Conservation (phyloP, 2,329 filamentous ascomycete genomes). For the Fusarium papillatum region DNA sequence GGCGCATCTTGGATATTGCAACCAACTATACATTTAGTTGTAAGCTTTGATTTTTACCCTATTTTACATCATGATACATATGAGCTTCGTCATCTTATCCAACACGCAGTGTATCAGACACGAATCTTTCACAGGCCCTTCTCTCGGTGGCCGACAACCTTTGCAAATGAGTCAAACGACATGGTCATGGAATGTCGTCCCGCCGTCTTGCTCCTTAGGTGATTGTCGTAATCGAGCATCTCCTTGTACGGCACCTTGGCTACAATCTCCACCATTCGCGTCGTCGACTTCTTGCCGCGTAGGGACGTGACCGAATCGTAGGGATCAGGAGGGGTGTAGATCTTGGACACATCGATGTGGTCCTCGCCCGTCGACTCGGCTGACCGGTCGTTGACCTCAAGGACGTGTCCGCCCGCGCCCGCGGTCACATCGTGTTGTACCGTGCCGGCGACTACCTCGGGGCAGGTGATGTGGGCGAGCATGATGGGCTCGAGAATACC, state of each 20-base stretch:
- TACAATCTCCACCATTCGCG: slow-evolving; percentile 74
- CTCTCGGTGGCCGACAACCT: slow-evolving; percentile 67
- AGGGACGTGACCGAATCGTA: slow-evolving; percentile 74
- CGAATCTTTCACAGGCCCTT: slow-evolving; percentile 54
- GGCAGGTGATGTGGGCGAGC: slow-evolving; percentile 87
- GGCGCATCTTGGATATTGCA: background rate
- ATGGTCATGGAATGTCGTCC: slow-evolving; percentile 77
- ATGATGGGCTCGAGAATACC: slow-evolving; percentile 94
- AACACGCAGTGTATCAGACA: background rate
- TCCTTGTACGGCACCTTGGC: slow-evolving; percentile 94
- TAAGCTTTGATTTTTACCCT: background rate
- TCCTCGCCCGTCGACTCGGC: slow-evolving; percentile 53
- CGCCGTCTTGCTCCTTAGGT: slow-evolving; percentile 88
- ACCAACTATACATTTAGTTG: slow-evolving; percentile 9
- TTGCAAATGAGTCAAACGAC: slow-evolving; percentile 70
- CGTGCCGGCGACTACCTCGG: slow-evolving; percentile 83
- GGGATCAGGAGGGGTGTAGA: slow-evolving; percentile 92
- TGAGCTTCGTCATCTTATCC: background rate
- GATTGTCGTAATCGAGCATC: slow-evolving; percentile 95
- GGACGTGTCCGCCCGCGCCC: slow-evolving; percentile 78
- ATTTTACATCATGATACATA: slow-evolving; percentile 15
- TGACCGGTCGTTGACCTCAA: slow-evolving; percentile 75
- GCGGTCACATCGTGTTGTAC: slow-evolving; percentile 87
- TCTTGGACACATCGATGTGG: slow-evolving; percentile 76
- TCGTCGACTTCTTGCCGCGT: slow-evolving; percentile 62